Evolutionary conservation across 2,329 filamentous ascomycete species (phyloP).

Genomic region (Fusarium transvaalense): DNA sequence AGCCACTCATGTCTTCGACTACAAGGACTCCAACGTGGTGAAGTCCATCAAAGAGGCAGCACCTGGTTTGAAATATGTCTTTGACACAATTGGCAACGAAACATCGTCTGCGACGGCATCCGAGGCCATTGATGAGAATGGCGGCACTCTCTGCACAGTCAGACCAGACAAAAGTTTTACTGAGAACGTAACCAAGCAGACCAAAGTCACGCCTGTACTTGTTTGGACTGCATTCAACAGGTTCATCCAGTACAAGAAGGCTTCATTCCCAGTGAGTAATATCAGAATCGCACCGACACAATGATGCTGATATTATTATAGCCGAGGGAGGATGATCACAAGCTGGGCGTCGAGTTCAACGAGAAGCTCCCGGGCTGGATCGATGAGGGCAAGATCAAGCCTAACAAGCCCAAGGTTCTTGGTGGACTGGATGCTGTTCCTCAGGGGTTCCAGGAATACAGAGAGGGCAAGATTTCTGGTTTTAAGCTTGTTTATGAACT

Average conservation of each 20-base stretch:
- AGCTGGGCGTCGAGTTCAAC: slow-evolving; percentile 54
- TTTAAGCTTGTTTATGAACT: slow-evolving; percentile 57
- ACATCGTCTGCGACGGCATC: slow-evolving; percentile 53
- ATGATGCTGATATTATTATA: slow-evolving; percentile 28
- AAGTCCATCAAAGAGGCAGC: slow-evolving; percentile 52
- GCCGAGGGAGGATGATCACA: slow-evolving; percentile 54
- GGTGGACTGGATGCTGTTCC: slow-evolving; percentile 51
- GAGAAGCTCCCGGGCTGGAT: slow-evolving; percentile 53
- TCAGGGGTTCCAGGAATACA: slow-evolving; percentile 54
- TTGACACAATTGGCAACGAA: slow-evolving; percentile 59
- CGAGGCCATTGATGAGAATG: slow-evolving; percentile 44
- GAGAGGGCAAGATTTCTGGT: slow-evolving; percentile 55
- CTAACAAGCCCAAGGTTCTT: slow-evolving; percentile 51
- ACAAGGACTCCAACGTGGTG: slow-evolving; percentile 54
- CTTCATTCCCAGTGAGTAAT: slow-evolving; percentile 54
- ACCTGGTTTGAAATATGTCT: slow-evolving; percentile 53
- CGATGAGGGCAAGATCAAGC: slow-evolving; percentile 51
- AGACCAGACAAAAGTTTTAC: slow-evolving; percentile 57
- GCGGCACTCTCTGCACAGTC: slow-evolving; percentile 56
- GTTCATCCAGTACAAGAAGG: slow-evolving; percentile 53
- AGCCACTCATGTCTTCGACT: slow-evolving; percentile 56
- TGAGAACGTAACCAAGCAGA: slow-evolving; percentile 50
- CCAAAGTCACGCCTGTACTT: slow-evolving; percentile 57
- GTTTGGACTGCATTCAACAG: slow-evolving; percentile 59
- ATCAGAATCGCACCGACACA: background rate